Conservation (phyloP, 1,284 basidiomycete genomes). For the Papiliotrema laurentii region DNA sequence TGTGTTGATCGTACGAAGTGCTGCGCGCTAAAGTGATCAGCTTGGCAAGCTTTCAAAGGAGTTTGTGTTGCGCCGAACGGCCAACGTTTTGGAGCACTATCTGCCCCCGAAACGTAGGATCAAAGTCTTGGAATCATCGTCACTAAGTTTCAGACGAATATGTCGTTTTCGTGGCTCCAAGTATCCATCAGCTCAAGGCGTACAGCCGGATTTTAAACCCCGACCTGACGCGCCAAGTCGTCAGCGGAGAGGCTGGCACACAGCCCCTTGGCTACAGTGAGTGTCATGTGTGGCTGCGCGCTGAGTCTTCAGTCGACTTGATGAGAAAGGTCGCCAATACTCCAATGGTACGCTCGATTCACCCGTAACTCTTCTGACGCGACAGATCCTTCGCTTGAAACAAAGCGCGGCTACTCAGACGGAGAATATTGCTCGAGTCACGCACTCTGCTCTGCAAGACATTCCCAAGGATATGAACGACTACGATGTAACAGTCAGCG, state of each 20-base stretch:
- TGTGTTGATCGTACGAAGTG: constrained; percentile 37
- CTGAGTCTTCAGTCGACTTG: constrained; percentile 37
- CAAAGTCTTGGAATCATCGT: not conserved
- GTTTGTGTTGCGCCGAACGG: constrained; percentile 86
- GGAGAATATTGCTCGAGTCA: constrained; percentile 15
- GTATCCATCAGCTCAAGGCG: constrained; percentile 71
- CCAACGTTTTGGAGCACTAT: constrained; percentile 72
- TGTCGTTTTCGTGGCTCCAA: constrained; percentile 83
- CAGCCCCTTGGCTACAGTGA: constrained; percentile 80
- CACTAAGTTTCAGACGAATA: constrained; percentile 70
- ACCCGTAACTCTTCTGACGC: constrained; percentile 3
- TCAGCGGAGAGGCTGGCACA: constrained; percentile 64
- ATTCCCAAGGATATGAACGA: constrained; percentile 62
- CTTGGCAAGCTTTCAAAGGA: constrained; percentile 71
- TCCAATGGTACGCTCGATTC: constrained; percentile 55
- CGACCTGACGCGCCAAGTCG: constrained; percentile 57
- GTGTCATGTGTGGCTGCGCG: constrained; percentile 8
- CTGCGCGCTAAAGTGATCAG: constrained; percentile 53
- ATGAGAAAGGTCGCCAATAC: constrained; percentile 91
- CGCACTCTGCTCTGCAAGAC: constrained; percentile 61
- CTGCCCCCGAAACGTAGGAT: constrained; percentile 79
- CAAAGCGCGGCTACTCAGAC: constrained; percentile 52
- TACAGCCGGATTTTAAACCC: constrained; percentile 70
- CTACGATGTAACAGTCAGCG: constrained; percentile 70
- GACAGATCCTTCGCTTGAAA: constrained; percentile 59